Evolutionary conservation across 352 stramenopile genomes (phyloP).

Genomic region (Pseudoperonospora humuli): DNA sequence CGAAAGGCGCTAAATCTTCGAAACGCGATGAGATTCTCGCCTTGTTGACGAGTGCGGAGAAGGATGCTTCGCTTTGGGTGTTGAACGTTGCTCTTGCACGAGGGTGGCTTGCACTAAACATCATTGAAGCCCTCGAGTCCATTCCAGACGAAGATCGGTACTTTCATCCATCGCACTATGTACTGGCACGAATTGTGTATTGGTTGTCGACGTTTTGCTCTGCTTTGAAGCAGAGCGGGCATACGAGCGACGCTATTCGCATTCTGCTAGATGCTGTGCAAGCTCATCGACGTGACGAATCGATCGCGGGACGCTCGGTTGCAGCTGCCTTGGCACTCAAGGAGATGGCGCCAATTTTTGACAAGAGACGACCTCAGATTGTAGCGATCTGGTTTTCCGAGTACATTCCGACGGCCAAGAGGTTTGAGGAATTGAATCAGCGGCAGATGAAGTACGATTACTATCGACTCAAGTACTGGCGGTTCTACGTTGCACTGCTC

Average conservation of each 20-base stretch:
- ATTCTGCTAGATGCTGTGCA: slow-evolving; percentile 21
- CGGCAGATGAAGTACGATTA: slow-evolving; percentile 75
- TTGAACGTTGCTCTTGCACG: slow-evolving; percentile 17
- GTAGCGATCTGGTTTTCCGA: slow-evolving; percentile 72
- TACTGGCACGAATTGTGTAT: slow-evolving; percentile 50
- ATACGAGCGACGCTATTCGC: slow-evolving; percentile 6
- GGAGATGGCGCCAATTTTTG: slow-evolving; percentile 50
- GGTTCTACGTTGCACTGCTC: slow-evolving; percentile 52
- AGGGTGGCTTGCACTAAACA: slow-evolving; percentile 51
- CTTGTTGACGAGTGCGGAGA: slow-evolving; percentile 22
- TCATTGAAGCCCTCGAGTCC: slow-evolving; percentile 62
- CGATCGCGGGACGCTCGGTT: slow-evolving; percentile 16
- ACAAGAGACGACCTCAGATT: slow-evolving; percentile 54
- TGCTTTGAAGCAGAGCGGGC: slow-evolving; percentile 5
- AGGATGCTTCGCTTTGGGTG: slow-evolving; percentile 5
- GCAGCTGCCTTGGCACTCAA: slow-evolving; percentile 39
- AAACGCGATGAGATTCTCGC: slow-evolving; percentile 37
- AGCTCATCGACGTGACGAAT: slow-evolving; percentile 11
- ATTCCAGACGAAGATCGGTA: slow-evolving; percentile 77
- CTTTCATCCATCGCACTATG: slow-evolving; percentile 65
- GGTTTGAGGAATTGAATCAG: slow-evolving; percentile 78
- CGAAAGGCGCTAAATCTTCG: slow-evolving; percentile 14
- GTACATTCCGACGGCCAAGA: slow-evolving; percentile 57
- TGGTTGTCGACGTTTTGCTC: slow-evolving; percentile 33
- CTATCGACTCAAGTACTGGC: slow-evolving; percentile 72